These are phyloP conservation scores for Fusarium sp. DNA, from an alignment of 2,329 filamentous ascomycete genomes.

Conservation along the genomic window DNA sequence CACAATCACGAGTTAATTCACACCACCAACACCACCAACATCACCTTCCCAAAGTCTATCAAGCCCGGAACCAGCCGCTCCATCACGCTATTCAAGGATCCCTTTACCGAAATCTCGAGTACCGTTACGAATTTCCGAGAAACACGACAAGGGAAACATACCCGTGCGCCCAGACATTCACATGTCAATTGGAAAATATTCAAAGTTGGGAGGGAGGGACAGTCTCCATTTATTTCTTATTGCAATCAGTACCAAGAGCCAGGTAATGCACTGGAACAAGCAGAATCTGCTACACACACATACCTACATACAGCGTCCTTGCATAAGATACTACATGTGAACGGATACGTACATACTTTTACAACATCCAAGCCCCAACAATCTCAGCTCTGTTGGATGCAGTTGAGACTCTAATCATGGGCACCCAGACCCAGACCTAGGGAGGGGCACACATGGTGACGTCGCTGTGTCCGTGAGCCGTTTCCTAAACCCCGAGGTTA, in stretches of 20 bases:
- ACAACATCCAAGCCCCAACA: slow-evolving; percentile 31
- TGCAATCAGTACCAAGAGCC: neutral
- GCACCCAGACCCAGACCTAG: too few species aligned
- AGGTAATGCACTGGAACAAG: neutral
- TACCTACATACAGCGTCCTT: too few species aligned
- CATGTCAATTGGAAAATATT: slow-evolving; percentile 17
- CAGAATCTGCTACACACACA: neutral
- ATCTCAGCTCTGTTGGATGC: slow-evolving; percentile 8
- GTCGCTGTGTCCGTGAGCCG: neutral
- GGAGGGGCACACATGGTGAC: slow-evolving; percentile 1
- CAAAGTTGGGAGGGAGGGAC: too few species aligned
- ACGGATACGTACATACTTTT: neutral
- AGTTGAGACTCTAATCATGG: too few species aligned
- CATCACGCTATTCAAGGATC: slow-evolving; percentile 20
- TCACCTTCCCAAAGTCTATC: slow-evolving; percentile 5
- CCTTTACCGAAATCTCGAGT: slow-evolving; percentile 5
- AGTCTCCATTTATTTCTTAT: neutral
- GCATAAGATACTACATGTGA: neutral
- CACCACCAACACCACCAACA: slow-evolving; percentile 18
- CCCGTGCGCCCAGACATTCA: slow-evolving; percentile 24
- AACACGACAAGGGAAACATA: slow-evolving; percentile 9
- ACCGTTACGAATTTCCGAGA: slow-evolving; percentile 24
- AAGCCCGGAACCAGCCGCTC: slow-evolving; percentile 11
- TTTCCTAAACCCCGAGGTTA: slow-evolving; percentile 14
- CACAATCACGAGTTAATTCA: slow-evolving; percentile 32